Evolutionary conservation across 331 rosid species (phyloP), one percentile per base, ranked within the genome.

Genomic region (Cucumis variabilis): DNA sequence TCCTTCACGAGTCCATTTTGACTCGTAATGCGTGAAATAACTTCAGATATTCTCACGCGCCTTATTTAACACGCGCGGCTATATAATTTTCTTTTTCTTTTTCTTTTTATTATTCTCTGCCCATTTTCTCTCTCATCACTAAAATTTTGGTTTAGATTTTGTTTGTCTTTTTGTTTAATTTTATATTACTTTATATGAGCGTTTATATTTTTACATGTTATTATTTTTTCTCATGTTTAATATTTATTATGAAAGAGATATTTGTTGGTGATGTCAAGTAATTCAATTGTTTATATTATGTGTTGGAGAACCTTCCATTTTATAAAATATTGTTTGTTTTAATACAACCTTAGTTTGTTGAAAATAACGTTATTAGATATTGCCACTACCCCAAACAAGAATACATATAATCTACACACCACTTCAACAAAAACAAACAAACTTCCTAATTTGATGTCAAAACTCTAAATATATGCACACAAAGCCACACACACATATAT

Each of bases 11-110:
- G 85, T 60, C 72, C 55, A 82, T 58, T 81, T 67, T 74, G 74
- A 67, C 63, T 58, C 84, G 84, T 20, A 25, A 86, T 44, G 27
- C 83, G 75, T 28, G 88, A 41, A 76, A 44, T 0, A 0, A 63
- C 41, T 19, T 33, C 30, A 41, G n/a, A 46, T 41, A 28, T 86
- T 24, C 74, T 2, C 88, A 86, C 88, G 88, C 88, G 88, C 88
- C 50, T 50, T 41, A 0, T 9, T 17, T 11, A 11, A 1, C 79
- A 62, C 88, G 84, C 84, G 84, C 84, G 25, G 24, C 28, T 3
- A 1, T 11, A 2, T 68, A 62, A 84, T 75, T 75, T 75, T 75
- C 37, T 3, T 25, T 16, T 21, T 3, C 37, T 3, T 3, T 3
- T 3, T 3, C 37, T 3, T 33, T 33, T 33, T 3, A 33, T 67